phyloP scores from a whole-genome alignment of 225 moss, liverwort and hornwort species.

The Asterella californica region DNA sequence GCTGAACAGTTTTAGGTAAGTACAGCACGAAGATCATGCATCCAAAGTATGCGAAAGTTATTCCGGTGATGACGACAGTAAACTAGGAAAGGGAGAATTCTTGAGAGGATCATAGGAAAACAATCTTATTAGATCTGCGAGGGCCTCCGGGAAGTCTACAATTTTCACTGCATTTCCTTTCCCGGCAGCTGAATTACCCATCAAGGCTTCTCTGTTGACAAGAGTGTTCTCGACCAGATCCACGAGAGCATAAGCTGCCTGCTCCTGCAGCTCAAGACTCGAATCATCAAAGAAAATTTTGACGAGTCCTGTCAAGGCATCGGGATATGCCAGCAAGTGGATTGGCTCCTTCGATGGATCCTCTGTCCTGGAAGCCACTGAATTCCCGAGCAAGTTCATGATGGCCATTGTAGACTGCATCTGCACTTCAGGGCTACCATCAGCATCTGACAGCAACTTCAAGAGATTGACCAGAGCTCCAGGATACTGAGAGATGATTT shows the following conservation, averaged over 20 bases:
- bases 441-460: conserved; percentile 24
- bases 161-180: conserved; percentile 29
- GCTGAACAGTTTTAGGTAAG: no score
- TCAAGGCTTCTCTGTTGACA: conserved; percentile 19
- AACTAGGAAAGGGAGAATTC: background rate
- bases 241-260: conserved; percentile 27
- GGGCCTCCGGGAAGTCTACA: conserved; percentile 35
- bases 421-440: conserved; percentile 33
- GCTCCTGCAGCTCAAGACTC: conserved; percentile 9
- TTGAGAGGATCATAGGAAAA: background rate
- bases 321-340: conserved; percentile 11
- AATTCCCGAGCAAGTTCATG: conserved; percentile 37
- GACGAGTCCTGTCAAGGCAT: conserved; percentile 31
- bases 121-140: conserved; percentile 19
- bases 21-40: no score
- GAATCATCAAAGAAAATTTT: conserved; percentile 24
- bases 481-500: conserved; percentile 34
- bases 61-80: no score
- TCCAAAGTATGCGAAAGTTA: no score
- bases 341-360: background rate
- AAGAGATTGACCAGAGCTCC: conserved; percentile 27
- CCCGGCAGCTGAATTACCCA: background rate
- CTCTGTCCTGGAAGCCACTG: conserved; percentile 29
- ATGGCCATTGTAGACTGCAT: conserved; percentile 41
- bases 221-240: conserved; percentile 38